Percentiles rank a stretch among this genome's conserved stretches.
These are phyloP conservation scores for Oidium heveae DNA, from an alignment of 2,329 filamentous ascomycete genomes.

Conservation along the genomic window DNA sequence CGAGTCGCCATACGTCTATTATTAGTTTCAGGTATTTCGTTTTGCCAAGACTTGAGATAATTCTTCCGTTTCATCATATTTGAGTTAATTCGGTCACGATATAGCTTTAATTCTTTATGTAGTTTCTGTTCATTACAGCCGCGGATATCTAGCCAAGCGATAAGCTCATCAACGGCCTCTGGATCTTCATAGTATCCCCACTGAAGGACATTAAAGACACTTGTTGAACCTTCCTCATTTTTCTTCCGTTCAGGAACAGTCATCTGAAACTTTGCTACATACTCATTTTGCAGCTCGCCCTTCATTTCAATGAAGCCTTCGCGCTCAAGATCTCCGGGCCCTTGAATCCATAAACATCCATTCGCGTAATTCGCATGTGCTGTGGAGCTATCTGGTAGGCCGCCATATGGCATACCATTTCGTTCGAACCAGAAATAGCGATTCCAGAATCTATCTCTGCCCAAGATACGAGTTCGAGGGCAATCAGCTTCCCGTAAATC, in stretches of 20 bases:
- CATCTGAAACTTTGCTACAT: conserved; percentile 52
- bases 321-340: conserved; percentile 69
- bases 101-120: conserved; percentile 59
- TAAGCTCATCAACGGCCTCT: conserved; percentile 48
- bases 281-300: conserved; percentile 45
- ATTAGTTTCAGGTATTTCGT: conserved; percentile 19
- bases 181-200: conserved; percentile 85
- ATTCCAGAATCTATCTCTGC: conserved; percentile 94
- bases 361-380: conserved; percentile 75
- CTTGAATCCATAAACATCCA: conserved; percentile 87
- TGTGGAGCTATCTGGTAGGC: conserved; percentile 70
- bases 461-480: conserved; percentile 65
- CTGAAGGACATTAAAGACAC: conserved; percentile 49
- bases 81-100: conserved; percentile 47
- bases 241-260: conserved; percentile 69
- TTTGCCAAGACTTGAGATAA: conserved; percentile 34
- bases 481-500: conserved; percentile 87
- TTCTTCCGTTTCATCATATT: conserved; percentile 60
- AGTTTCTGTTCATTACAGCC: conserved; percentile 71
- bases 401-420: conserved; percentile 90
- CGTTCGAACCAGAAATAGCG: conserved; percentile 98
- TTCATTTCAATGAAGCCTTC: conserved; percentile 64
- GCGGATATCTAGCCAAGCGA: conserved; percentile 70
- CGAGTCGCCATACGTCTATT: conserved; percentile 28
- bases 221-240: conserved; percentile 61